A percentile compares a stretch with the other conserved stretches of the same genome.
Conservation (phyloP, 139 green algal species). For the Chlamydomonas urium region DNA sequence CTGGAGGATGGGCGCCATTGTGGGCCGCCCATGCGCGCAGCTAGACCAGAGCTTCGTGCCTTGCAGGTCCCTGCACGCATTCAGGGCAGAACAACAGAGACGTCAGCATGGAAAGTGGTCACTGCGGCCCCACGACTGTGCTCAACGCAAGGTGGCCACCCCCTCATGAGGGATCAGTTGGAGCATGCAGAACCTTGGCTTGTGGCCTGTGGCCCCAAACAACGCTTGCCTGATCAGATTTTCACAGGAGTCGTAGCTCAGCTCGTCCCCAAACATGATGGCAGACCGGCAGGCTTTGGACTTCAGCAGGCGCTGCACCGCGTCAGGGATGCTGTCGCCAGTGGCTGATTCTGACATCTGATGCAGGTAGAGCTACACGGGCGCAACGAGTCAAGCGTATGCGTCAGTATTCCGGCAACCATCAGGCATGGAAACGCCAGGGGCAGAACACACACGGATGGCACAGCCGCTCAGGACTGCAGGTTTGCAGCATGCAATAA, state of each 20-base stretch:
- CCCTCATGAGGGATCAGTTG: too few relatives aligned
- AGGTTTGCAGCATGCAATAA: not conserved
- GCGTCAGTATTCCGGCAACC: not conserved
- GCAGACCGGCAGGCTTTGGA: slow-evolving; percentile 74
- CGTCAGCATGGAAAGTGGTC: too few relatives aligned
- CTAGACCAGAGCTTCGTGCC: slow-evolving; percentile 54
- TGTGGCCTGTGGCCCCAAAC: too few relatives aligned
- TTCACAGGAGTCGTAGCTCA: slow-evolving; percentile 38
- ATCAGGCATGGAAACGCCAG: not conserved
- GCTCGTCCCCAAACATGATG: slow-evolving; percentile 82
- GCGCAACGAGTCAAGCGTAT: not conserved
- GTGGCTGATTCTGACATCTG: slow-evolving; percentile 49
- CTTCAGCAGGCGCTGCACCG: slow-evolving; percentile 46
- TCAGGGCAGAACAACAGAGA: too few relatives aligned
- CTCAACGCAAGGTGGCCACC: too few relatives aligned
- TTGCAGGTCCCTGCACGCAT: slow-evolving; percentile 26
- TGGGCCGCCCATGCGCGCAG: slow-evolving; percentile 82
- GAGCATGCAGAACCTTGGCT: too few relatives aligned
- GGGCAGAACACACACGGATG: not conserved
- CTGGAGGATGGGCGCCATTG: slow-evolving; percentile 33
- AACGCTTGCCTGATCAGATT: slow-evolving; percentile 43
- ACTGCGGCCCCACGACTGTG: too few relatives aligned
- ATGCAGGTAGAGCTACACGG: slow-evolving; percentile 52
- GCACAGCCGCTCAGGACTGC: not conserved
- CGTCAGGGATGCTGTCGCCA: slow-evolving; percentile 27